Evolutionary conservation across 805 yeast genomes (phyloP), one percentile per base, ranked within the genome.

Genomic region (Kluyveromyces aestuarii): DNA sequence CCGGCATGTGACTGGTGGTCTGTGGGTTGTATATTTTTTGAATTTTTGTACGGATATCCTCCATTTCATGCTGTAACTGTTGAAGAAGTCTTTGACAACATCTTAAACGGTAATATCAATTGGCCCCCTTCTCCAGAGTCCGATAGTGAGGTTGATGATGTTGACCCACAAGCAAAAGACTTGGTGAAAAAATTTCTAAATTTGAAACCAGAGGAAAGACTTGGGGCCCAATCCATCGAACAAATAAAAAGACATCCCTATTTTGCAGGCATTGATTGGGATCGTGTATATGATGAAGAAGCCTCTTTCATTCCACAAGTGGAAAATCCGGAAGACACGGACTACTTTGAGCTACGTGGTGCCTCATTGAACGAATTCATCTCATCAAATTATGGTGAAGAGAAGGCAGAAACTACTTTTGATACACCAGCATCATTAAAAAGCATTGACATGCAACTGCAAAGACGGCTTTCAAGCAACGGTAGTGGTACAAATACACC

Each of bases 11-110:
- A 67, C 55, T 81, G 99, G 99, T 93, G 99, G 99, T 87, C 98
- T 2, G 78, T 91, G 35, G 99, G 99, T 0, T 91, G 98, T 65
- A 88, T 93, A 11, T 67, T 91, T 49, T 93, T 91, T 71, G 99
- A 93, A 67, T 84, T 93, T 61, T 61, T 88, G 39, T 86, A 84
- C 63, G 99, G 99, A 0, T 86, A 80, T 62, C 96, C 99, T 1
- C 99, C 99, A 2, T 93, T 93, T 65, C 93, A 87, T 63, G 95
- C 85, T 1, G 71, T 72, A 5, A 75, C 88, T 1, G 93, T 96
- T 0, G 86, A 84, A 40, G 70, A 73, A 50, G 96, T 93, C 0
- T 93, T 93, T 63, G 77, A 80, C 48, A 89, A 89, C 54, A 91
- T 95, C 45, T 69, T 89, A 48, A 72, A 67, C 17, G 82, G 91